Base-by-base conservation (phyloP, 352 stramenopile genomes). In the Pythium vanterpoolii region DNA sequence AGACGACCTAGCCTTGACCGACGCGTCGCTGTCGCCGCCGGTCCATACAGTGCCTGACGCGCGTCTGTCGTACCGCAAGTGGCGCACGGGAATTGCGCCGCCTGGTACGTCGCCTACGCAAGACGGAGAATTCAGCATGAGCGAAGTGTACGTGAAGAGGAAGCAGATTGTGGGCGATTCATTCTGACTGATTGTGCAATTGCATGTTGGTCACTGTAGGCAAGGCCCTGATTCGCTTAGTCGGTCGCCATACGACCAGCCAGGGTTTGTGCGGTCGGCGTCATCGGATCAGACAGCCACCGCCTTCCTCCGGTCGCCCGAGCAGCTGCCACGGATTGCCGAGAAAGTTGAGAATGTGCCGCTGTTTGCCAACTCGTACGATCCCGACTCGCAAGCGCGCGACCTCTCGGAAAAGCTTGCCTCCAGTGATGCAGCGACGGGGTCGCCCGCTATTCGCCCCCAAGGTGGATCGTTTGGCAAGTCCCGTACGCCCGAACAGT, bases 21-120 rank as follows among this genome's bases (percentile, higher is more conserved):
- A 90, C 60, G 54, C 74, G 13, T 62, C 66, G 23, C 58, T 60
- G n/a, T 79, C 77, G 11, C 76, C 79, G 53, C 69, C 72, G 14
- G 65, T 72, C 19, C 75, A 77, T 31, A 81, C 79, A 13, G 69
- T 78, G 34, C 84, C 81, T 19, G 81, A 90, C 63, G 76, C 79
- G 52, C 81, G 84, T 10, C 59, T 93, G 42, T 69, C 89, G 50
- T 93, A 93, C 48, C 77, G 84, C 49, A 74, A 91, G 73, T 91
- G 84, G 84, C 81, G 84, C 58, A 89, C 81, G 3, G 52, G 43
- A 5, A 28, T 60, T 18, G 43, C 19, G 68, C 76, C 40, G 77
- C 79, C 27, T 8, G 49, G 47, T 9, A 56, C 40, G 13, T 57
- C 49, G 4, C 49, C 53, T 14, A 21, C 55, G 11, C 51, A 38